Evolutionary conservation across 2,329 filamentous ascomycete genomes (phyloP).

Genomic region (Laburnicola sp.): DNA sequence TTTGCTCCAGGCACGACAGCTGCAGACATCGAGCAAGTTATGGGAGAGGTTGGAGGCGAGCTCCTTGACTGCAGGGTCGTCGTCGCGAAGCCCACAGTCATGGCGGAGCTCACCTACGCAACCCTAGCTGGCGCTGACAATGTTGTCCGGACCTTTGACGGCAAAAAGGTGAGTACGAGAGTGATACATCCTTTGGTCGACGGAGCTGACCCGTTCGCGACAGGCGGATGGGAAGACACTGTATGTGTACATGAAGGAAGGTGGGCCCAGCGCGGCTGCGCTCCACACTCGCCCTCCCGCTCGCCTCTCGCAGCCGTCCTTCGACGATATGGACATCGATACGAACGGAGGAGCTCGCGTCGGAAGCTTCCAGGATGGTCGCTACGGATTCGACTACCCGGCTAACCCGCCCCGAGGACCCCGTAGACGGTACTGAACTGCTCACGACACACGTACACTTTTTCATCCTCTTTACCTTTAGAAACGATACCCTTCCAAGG

Average conservation of each 20-base stretch:
- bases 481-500: constrained; percentile 8
- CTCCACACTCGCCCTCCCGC: constrained; percentile 31
- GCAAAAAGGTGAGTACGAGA: constrained; percentile 66
- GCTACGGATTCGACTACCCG: constrained; percentile 47
- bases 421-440: constrained; percentile 34
- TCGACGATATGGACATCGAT: constrained; percentile 50
- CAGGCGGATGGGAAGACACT: constrained; percentile 76
- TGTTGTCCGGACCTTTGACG: constrained; percentile 76
- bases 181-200: not conserved
- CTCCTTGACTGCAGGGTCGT: constrained; percentile 68
- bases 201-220: constrained; percentile 32
- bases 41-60: constrained; percentile 71
- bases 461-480: not conserved
- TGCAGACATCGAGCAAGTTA: constrained; percentile 79
- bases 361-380: constrained; percentile 49
- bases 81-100: constrained; percentile 69
- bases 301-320: constrained; percentile 26
- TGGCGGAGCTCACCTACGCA: constrained; percentile 76
- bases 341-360: constrained; percentile 29
- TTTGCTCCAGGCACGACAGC: constrained; percentile 80
- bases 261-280: constrained; percentile 40
- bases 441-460: not conserved
- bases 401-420: constrained; percentile 38
- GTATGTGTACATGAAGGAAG: constrained; percentile 69
- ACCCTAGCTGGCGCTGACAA: constrained; percentile 72